Evolutionary conservation across 441 rosid species (phyloP), one percentile per base, ranked within the genome.

Genomic region (Oxalis stricta): DNA sequence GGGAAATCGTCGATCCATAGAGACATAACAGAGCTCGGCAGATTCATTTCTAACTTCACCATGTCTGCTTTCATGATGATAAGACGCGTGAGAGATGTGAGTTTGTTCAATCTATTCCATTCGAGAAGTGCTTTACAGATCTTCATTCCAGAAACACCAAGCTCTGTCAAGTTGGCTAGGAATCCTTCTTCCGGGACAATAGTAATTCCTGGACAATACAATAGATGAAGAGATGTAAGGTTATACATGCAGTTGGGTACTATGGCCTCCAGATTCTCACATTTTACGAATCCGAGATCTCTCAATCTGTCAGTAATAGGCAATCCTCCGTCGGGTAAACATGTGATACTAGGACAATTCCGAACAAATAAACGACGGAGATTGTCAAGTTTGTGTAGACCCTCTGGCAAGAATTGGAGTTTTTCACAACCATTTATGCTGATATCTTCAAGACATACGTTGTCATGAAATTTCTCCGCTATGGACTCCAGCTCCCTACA

Each of bases 41-140:
- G 50, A 33, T 10, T 46, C 44, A 28, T 35, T 20, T 44, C 39
- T 3, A 17, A 5, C 4, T 23, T 7, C 28, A 17, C 39, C 3
- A 21, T 53, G 32, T 26, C 28, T 7, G 7, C 10, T 0, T 4
- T 28, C n/a, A n/a, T 29, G 7, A 53, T 19, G 7, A 0, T 0
- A 2, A 50, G 48, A 0, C 4, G 0, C 26, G 0, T 6, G 23
- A 59, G 58, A 12, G 48, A 59, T 9, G 43, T 18, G 11, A 58
- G 48, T n/a, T 33, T 48, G 21, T 32, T 19, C 13, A 58, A 12
- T 3, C 46, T n/a, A n/a, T n/a, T 53, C 60, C 60, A 48, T 10
- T 22, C 8, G 8, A 2, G 10, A 30, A 57, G 8, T 28, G 44
- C 28, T 34, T 31, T 7, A 24, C 24, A n/a, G 24, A 17, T 26